Evolutionary conservation across 139 green algal species (phyloP), one percentile per base, ranked within the genome.

Genomic region (Coelastrella sp.): DNA sequence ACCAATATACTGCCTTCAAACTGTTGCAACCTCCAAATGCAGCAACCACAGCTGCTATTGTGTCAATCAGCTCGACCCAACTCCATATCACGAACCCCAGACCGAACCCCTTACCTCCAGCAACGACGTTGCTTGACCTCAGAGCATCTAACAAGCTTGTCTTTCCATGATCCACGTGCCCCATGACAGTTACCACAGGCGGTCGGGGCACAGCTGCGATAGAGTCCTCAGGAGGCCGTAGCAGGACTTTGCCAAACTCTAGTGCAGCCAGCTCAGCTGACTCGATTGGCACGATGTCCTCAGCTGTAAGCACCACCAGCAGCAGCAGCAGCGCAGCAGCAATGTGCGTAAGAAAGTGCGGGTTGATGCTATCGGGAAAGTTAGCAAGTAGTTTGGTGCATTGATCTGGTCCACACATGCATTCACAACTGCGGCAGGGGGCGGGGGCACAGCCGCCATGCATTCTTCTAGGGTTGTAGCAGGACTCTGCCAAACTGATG

Each of bases 91-190:
- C 61, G 10, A 71, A 19, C 61, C 61, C 8, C 10, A 0, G 61
- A 76, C 68, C 4, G 54, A 11, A 19, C 4, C 23, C 5, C 86
- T 22, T 54, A 90, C 86, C 86, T 56, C 92, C 89, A 3, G 96
- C 97, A 6, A 97, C 98, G 64, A 99, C 97, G 11, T 92, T 94
- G 3, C 93, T 98, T 10, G 92, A 94, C 4, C 98, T 92, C 91
- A 99, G 92, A 0, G 96, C 94, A 90, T 99, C 98, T 90, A 99
- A 92, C 89, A 99, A 91, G 5, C 92, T 96, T 19, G 97, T 99
- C 95, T 99, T 99, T 76, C 97, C 97, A 90, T 99, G 97, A 91
- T 99, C 97, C n/a, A 99, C 97, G 89, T 99, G 97, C 0, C 97
- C 97, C 95, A 99, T 98, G 57, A 99, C 95, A 7, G 97, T 98